Conservation (phyloP, 73 alveolate species). For the Paramecium pentaurelia region DNA sequence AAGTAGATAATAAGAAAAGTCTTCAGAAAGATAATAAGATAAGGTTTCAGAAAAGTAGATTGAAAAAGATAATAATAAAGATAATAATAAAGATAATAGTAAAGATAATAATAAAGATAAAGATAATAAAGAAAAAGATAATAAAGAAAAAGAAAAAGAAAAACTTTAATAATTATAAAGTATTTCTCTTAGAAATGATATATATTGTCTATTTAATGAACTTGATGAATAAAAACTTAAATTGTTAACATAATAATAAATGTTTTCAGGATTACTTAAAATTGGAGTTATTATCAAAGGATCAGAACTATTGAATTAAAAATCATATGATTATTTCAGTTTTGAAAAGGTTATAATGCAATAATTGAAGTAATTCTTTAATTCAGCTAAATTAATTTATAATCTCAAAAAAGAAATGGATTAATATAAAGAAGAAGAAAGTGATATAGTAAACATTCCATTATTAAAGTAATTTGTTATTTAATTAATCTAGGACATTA, state of each 20-base stretch:
- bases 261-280: not conserved
- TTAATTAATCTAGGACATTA: not conserved
- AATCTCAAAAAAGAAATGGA: slow-evolving; percentile 36
- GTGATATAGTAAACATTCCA: not conserved
- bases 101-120: not conserved
- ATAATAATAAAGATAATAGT: not conserved
- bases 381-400: not conserved
- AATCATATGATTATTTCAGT: slow-evolving; percentile 6
- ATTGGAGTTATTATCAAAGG: not conserved
- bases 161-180: not conserved
- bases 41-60: not conserved
- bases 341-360: not conserved
- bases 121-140: not conserved
- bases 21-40: not conserved
- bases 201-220: not conserved
- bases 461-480: not conserved
- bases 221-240: not conserved
- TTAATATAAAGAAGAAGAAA: not conserved
- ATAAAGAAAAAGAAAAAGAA: not conserved
- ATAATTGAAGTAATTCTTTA: not conserved
- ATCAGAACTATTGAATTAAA: not conserved
- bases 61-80: not conserved
- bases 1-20: not conserved
- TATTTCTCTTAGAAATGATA: not conserved
- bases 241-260: not conserved